These are phyloP conservation scores for Sclerotinia borealis DNA, from an alignment of 2,329 filamentous ascomycete genomes.

Conservation along the genomic window DNA sequence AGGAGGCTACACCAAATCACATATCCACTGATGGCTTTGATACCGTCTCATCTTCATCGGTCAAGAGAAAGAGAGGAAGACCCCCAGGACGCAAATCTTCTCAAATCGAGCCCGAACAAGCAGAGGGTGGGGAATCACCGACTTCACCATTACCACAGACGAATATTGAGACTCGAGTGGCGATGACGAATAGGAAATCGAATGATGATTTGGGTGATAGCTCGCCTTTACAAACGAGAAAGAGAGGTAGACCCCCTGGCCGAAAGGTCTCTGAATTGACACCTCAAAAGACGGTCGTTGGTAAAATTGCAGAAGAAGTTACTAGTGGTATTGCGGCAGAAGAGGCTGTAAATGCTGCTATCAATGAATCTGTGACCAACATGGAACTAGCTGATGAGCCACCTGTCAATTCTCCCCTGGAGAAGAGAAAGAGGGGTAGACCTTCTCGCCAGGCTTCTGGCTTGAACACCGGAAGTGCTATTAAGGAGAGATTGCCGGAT, in stretches of 20 bases:
- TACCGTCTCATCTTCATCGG: not conserved
- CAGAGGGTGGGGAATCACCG: not conserved
- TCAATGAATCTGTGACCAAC: too few species aligned
- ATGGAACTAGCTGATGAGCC: not conserved
- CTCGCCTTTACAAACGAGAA: not conserved
- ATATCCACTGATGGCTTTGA: not conserved
- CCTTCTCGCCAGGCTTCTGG: not conserved
- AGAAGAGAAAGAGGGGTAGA: not conserved
- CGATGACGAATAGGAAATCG: not conserved
- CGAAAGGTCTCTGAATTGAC: not conserved
- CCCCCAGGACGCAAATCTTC: not conserved
- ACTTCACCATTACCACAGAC: not conserved
- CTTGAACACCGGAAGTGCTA: not conserved
- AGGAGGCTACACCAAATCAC: not conserved
- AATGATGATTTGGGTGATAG: not conserved
- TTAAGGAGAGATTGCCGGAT: not conserved
- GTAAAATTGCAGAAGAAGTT: not conserved
- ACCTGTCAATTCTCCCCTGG: not conserved
- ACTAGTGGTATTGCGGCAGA: not conserved
- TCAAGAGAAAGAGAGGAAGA: conserved; percentile 1
- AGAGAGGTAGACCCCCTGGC: not conserved
- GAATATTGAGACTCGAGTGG: not conserved
- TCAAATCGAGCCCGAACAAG: not conserved
- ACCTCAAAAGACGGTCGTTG: not conserved
- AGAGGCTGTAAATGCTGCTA: not conserved